Evolutionary conservation across 2,329 filamentous ascomycete genomes (phyloP).

Genomic region (Colletotrichum lindemuthianum): DNA sequence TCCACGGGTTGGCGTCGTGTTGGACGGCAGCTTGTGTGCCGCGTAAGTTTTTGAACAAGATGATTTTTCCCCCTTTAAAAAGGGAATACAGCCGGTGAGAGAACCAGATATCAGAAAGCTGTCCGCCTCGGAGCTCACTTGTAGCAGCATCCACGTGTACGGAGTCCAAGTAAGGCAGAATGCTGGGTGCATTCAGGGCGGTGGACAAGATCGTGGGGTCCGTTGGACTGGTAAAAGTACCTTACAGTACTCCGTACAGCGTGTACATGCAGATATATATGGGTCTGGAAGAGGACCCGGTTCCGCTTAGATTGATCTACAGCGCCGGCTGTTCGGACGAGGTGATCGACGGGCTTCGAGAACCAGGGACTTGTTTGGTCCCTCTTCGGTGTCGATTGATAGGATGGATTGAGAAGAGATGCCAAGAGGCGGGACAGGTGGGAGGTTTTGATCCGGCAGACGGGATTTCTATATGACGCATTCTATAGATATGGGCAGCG

Average conservation of each 20-base stretch:
- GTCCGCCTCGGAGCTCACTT: too few relatives aligned
- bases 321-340: conserved; percentile 22
- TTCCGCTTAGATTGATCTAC: conserved; percentile 32
- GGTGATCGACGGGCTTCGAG: neutral
- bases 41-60: too few relatives aligned
- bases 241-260: neutral
- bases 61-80: too few relatives aligned
- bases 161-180: too few relatives aligned
- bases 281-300: neutral
- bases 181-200: too few relatives aligned
- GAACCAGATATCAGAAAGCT: too few relatives aligned
- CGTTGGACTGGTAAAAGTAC: too few relatives aligned
- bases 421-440: neutral
- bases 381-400: too few relatives aligned
- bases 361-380: neutral
- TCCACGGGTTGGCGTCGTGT: neutral
- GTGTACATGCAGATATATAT: neutral
- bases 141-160: too few relatives aligned
- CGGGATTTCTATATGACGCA: neutral
- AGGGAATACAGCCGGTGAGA: too few relatives aligned
- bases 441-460: conserved; percentile 12
- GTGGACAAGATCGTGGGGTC: too few relatives aligned
- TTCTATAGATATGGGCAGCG: neutral
- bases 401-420: neutral
- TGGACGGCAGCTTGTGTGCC: too few relatives aligned